These are phyloP conservation scores for Strigomonas culicis DNA, from an alignment of 208 protist genomes.

Conservation along the genomic window DNA sequence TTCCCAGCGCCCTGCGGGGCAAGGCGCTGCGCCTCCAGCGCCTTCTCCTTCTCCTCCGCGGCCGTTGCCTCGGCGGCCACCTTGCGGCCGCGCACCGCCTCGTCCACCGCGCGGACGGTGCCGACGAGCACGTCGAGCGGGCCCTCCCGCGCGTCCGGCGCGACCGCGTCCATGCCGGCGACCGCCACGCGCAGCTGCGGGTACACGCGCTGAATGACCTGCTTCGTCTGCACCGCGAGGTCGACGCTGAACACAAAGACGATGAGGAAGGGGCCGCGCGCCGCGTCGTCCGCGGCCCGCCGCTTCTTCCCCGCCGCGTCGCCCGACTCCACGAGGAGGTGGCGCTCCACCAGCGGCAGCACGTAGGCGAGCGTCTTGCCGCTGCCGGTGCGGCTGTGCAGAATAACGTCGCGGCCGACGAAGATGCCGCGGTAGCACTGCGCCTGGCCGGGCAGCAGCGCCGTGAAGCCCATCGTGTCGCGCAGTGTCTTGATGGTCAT, in stretches of 20 bases:
- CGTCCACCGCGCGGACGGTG: conserved; percentile 65
- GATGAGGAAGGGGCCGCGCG: conserved; percentile 55
- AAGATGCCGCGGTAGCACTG: conserved; percentile 92
- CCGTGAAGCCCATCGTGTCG: conserved; percentile 68
- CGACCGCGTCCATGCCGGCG: conserved; percentile 64
- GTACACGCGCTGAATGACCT: conserved; percentile 74
- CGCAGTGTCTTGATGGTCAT: conserved; percentile 44
- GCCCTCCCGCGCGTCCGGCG: background rate
- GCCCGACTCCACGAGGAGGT: too few species aligned
- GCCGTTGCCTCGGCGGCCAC: conserved; percentile 29
- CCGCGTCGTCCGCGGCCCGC: background rate
- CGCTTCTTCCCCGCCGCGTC: conserved; percentile 25
- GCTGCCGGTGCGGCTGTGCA: conserved; percentile 90
- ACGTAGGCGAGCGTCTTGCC: conserved; percentile 95
- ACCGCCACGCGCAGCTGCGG: conserved; percentile 51
- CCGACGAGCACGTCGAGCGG: conserved; percentile 72
- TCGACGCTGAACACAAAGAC: conserved; percentile 90
- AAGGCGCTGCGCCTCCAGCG: conserved; percentile 14
- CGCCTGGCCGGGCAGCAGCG: conserved; percentile 92
- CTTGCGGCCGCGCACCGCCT: conserved; percentile 62
- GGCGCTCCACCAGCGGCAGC: conserved; percentile 89
- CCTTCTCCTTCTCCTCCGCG: conserved; percentile 33
- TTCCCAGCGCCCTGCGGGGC: conserved; percentile 14
- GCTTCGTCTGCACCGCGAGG: conserved; percentile 79
- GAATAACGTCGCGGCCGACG: conserved; percentile 86